Evolutionary conservation across 306 rosid genomes (phyloP), one percentile per base, ranked within the genome.

Genomic region (Vigna angularis): DNA sequence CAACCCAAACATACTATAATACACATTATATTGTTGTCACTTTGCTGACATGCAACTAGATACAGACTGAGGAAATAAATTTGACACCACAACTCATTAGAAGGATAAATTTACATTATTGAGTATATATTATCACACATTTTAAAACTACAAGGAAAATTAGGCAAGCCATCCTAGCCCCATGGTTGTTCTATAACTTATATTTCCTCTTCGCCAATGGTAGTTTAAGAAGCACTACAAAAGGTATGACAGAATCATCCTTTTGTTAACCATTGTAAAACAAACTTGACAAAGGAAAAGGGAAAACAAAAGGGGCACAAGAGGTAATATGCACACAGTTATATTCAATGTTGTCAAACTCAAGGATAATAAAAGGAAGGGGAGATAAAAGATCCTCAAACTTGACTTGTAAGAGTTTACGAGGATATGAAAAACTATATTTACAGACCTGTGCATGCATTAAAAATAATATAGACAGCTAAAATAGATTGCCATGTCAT

Each of bases 121-220:
- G 20, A 51, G 75, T n/a, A 51, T n/a, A 70, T 3, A 50, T 24
- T 64, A 50, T 64, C 51, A 24, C 66, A 34, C 74, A 38, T 26
- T 28, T 30, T 38, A 26, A 20, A 68, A 11, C 68, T 44, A 51
- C 24, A 13, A 68, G 62, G 28, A n/a, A 55, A 42, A 55, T 10
- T 17, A 42, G 62, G 30, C 42, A 26, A 74, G 32, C 18, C 48
- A 75, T 30, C 50, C 18, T 48, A 28, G 47, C 22, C 38, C 3
- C 17, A 22, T 12, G 8, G 38, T 73, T 57, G 44, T 22, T 28
- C 24, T 22, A 38, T 26, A 14, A 38, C 9, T 22, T 56, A 44
- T 15, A 16, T n/a, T 73, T 38, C 44, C n/a, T 42, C 49, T 57
- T 1, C 30, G 57, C 11, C 52, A 55, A 55, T 36, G 5, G 52